Percentiles rank a stretch among this genome's conserved stretches.
phyloP scores from a whole-genome alignment of 768 basidiomycete genomes.

The Pleurotus giganteus region DNA sequence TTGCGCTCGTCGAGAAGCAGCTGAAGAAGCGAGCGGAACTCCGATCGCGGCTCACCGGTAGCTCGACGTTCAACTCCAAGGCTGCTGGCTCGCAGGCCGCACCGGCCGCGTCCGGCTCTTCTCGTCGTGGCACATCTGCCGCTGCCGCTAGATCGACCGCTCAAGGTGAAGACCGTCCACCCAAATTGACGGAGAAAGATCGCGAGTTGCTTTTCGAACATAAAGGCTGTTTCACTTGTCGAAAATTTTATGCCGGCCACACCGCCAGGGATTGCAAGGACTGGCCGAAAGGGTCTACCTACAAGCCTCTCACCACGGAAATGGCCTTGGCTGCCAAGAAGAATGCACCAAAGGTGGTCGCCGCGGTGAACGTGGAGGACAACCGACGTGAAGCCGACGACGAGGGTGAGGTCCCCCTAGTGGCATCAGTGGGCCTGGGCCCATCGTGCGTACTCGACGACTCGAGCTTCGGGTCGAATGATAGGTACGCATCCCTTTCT shows the following conservation, averaged over 20 bases:
- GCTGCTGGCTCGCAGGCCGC: not conserved
- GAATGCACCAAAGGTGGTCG: not conserved
- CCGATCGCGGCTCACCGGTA: too few relatives aligned
- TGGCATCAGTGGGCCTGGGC: not conserved
- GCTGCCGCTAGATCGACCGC: not conserved
- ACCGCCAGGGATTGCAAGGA: not conserved
- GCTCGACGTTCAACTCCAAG: not conserved
- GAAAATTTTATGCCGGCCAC: not conserved
- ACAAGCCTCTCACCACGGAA: not conserved
- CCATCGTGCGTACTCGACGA: not conserved
- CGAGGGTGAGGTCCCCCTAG: not conserved
- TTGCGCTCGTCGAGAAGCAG: not conserved
- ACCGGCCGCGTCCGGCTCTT: not conserved
- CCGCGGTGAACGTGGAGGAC: not conserved
- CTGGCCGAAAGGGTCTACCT: not conserved
- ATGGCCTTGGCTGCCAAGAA: not conserved
- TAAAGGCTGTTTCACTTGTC: not conserved
- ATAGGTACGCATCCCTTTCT: not conserved
- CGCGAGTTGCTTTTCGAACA: not conserved
- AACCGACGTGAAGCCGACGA: not conserved
- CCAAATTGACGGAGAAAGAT: not conserved
- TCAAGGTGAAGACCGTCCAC: not conserved
- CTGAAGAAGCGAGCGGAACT: not conserved
- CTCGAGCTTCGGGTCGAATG: not conserved
- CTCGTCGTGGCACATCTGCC: not conserved